Evolutionary conservation across 345 rosid species (phyloP).

Genomic region (Brassica cretica): DNA sequence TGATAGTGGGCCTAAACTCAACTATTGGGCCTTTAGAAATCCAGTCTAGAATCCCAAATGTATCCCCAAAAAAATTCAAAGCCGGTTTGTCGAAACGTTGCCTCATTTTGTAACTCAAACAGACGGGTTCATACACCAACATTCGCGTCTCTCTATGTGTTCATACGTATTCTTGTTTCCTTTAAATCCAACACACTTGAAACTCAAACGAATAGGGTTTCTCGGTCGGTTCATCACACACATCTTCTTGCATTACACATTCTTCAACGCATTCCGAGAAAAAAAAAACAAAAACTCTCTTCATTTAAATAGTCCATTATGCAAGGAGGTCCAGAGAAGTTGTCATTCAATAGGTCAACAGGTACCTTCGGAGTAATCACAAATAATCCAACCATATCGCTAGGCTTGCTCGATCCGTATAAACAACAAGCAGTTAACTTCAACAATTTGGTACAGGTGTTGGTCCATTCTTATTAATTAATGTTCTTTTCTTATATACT

Average conservation of each 20-base stretch:
- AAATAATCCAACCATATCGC: neutral
- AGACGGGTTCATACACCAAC: slow-evolving; percentile 4
- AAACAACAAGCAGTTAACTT: neutral
- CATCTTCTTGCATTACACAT: neutral
- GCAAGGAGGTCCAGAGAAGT: neutral
- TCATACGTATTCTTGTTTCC: neutral
- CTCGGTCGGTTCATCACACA: too few species aligned
- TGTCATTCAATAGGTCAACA: neutral
- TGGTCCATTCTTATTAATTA: neutral
- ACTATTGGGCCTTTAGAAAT: neutral
- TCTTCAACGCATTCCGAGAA: neutral
- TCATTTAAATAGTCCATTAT: neutral
- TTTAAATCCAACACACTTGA: slow-evolving; percentile 10
- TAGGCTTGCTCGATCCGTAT: slow-evolving; percentile 6
- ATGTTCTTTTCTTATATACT: neutral
- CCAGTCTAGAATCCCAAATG: neutral
- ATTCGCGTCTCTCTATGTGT: slow-evolving; percentile 14
- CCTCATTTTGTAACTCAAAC: neutral
- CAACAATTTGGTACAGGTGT: slow-evolving; percentile 8
- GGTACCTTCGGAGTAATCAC: neutral
- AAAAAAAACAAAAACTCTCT: neutral
- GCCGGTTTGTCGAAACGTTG: neutral
- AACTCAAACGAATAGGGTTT: rapidly evolving
- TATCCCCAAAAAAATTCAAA: neutral
- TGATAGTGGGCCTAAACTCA: neutral